Base-by-base conservation (phyloP, 306 rosid genomes). In the Lathyrus aphaca region DNA sequence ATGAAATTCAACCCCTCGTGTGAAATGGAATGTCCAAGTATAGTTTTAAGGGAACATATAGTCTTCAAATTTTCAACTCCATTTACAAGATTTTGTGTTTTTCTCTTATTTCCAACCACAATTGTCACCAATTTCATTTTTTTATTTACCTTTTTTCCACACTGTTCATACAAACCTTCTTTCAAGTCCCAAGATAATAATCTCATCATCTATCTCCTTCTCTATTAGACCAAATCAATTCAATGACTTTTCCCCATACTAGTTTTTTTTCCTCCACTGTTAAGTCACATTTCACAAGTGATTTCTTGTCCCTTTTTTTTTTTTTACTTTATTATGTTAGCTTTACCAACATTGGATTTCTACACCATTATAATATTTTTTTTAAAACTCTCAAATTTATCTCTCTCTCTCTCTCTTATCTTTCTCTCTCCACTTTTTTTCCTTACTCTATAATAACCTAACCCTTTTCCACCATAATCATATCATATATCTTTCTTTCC, bases 271-370 rank as follows among this genome's bases (percentile, higher is more conserved):
- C 76, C 57, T 58, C 40, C 82, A 49, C 79, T 83, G 91, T 84
- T 89, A 84, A 80, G 88, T 82, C 88, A 83, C 85, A 80, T 55
- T 70, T 67, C 74, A 69, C 85, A 87, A 87, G 90, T 87, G 89
- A 87, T 83, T 80, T 87, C 86, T 80, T 83, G 85, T 87, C 89
- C 48, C 81, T 68, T 43, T 77, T 18, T 53, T 48, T 48, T 79
- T 53, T 55, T 72, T 78, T 42, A 76, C 89, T 78, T 81, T 74
- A 73, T 75, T 69, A 67, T 69, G 74, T 81, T 76, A 53, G 74
- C 80, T 81, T 74, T 76, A 79, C 75, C 87, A 40, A 73, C 84
- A 84, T 83, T 75, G 86, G 79, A 82, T 84, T 81, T 84, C 80
- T 64, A 67, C 79, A 25, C 14, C 4, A 17, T 49, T 49, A 17